Percentiles rank a stretch among this genome's conserved stretches.
These are phyloP conservation scores for Butyriboletus loyo DNA, from an alignment of 768 basidiomycete genomes.

Conservation along the genomic window DNA sequence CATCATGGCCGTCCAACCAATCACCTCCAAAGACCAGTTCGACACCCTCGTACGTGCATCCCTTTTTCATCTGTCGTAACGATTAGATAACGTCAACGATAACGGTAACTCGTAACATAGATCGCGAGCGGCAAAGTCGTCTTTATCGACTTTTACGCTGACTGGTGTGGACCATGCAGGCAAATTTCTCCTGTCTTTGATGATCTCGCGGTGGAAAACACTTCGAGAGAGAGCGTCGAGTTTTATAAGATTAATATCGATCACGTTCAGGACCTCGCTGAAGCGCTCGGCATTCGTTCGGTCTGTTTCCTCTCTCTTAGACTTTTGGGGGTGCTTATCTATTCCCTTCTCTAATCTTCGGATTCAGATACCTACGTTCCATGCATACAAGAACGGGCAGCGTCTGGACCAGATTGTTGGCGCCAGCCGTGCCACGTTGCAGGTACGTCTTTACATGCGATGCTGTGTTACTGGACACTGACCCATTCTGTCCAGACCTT, in stretches of 20 bases:
- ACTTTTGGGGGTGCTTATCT: not conserved
- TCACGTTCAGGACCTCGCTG: constrained; percentile 41
- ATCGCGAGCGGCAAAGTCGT: not conserved
- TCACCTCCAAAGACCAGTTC: not conserved
- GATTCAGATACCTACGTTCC: constrained; percentile 23
- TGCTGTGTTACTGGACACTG: not conserved
- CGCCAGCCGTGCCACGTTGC: not conserved
- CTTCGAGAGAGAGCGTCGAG: constrained; percentile 33
- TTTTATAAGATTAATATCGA: constrained; percentile 81
- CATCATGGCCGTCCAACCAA: not conserved
- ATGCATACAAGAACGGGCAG: not conserved
- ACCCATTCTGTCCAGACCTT: not conserved
- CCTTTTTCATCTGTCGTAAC: not conserved
- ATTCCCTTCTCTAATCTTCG: no score
- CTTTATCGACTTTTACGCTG: constrained; percentile 22
- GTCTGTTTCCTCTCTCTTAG: constrained; percentile 35
- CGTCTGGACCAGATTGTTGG: not conserved
- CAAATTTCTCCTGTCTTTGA: constrained; percentile 16
- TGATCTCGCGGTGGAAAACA: not conserved
- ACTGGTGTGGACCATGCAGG: constrained; percentile 21
- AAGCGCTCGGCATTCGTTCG: constrained; percentile 51
- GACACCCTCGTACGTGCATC: constrained; percentile 4
- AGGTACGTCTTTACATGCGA: constrained; percentile 1
- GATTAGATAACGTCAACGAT: not conserved
- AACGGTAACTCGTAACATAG: no score